These are phyloP conservation scores for Globisporangium rhizosaccharum DNA, from an alignment of 352 stramenopile genomes.

Conservation along the genomic window DNA sequence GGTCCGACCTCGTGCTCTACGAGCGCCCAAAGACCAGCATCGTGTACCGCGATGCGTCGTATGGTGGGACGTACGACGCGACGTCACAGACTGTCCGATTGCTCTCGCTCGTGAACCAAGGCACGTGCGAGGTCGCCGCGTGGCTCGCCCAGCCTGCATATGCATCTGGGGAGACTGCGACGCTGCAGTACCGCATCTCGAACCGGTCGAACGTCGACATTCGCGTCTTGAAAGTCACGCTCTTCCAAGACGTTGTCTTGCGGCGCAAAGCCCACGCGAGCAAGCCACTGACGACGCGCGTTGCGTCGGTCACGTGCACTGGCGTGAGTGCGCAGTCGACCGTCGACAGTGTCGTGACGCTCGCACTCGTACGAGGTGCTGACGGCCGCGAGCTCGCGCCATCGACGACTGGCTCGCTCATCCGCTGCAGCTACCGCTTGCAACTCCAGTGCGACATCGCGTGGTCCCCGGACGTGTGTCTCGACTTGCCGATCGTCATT, in stretches of 20 bases:
- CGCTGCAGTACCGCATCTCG: conserved; percentile 30
- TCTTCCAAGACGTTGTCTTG: conserved; percentile 25
- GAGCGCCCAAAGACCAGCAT: conserved; percentile 19
- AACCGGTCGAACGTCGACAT: conserved; percentile 31
- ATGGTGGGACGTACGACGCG: conserved; percentile 14
- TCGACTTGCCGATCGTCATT: conserved; percentile 22
- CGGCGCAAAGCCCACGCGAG: conserved; percentile 8
- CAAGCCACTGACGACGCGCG: neutral
- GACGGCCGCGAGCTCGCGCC: conserved; percentile 19
- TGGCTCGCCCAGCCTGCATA: conserved; percentile 37
- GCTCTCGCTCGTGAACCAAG: conserved; percentile 32
- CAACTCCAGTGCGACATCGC: conserved; percentile 36
- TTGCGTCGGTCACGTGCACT: conserved; percentile 2
- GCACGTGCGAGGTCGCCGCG: conserved; percentile 24
- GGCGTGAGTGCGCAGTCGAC: conserved; percentile 13
- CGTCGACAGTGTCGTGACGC: conserved; percentile 10
- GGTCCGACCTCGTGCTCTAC: conserved; percentile 23
- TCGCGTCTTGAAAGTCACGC: conserved; percentile 20
- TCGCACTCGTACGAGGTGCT: conserved; percentile 11
- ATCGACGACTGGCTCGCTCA: conserved; percentile 20
- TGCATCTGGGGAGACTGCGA: conserved; percentile 19
- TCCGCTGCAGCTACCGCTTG: conserved; percentile 28
- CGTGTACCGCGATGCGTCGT: conserved; percentile 10
- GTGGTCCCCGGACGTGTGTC: conserved; percentile 29
- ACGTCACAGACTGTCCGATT: conserved; percentile 26